Evolutionary conservation across 805 yeast genomes (phyloP), one percentile per base, ranked within the genome.

Genomic region (Candida schatavii): DNA sequence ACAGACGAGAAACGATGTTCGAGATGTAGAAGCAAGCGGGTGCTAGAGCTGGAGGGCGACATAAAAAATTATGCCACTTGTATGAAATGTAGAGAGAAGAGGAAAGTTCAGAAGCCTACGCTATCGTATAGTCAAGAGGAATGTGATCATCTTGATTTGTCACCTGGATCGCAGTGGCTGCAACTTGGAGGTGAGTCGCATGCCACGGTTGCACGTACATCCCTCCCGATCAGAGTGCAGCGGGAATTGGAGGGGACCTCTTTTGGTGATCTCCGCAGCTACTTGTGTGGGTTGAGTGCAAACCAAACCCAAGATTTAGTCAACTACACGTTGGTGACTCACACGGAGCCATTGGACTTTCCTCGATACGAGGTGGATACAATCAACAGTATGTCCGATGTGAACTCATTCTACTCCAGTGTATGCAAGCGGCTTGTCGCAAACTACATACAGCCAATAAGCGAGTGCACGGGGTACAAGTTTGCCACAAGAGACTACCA

Each of bases 401-500:
- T 19, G 21, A 38, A 41, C 26, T 31, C 33, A 14, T 37, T 41
- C 21, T 41, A 41, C 28, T 25, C 34, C 15, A 14, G 20, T n/a
- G 28, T 37, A 4, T 37, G 41, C 7, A 41, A 37, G 31, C 31
- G 32, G 17, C 29, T 41, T 14, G 22, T 32, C 9, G 23, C 25
- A 18, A 13, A 19, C 5, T 41, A 41, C 26, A 41, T 41, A 4
- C 37, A 36, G 21, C 44, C 44, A n/a, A 37, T 41, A 10, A 26
- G 37, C 20, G n/a, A 25, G 20, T 28, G 19, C 15, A 41, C 44
- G 11, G 40, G 40, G 6, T 41, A 37, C 37, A 41, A 37, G 38
- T 37, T 41, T 27, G 36, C 39, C n/a, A 41, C 37, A 9, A 19
- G 44, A 21, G 44, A 41, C 25, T 41, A 36, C 30, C 44, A 41